These are phyloP conservation scores for Linanthus parryae DNA, from an alignment of 148 eudicot species.

Conservation along the genomic window DNA sequence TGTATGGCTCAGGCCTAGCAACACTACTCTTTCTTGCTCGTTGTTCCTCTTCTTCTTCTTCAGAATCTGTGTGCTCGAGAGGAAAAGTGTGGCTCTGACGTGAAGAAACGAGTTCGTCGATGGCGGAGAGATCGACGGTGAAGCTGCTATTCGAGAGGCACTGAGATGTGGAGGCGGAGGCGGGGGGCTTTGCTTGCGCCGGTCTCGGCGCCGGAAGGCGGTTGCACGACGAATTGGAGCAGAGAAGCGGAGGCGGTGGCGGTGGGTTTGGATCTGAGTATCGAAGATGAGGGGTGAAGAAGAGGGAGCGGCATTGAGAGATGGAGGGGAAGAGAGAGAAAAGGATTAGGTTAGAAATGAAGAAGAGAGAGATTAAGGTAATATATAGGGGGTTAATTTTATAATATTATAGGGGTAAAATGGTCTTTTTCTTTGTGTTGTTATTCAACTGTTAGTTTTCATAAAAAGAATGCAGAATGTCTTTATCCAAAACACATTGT, in stretches of 20 bases:
- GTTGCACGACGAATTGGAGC: neutral
- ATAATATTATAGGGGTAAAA: no score
- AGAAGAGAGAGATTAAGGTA: no score
- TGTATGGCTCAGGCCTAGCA: slow-evolving; percentile 24
- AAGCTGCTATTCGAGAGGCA: slow-evolving; percentile 78
- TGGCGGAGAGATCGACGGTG: slow-evolving; percentile 53
- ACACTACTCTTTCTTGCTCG: neutral
- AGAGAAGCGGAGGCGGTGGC: neutral
- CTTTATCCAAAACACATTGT: no score
- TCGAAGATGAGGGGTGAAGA: no score
- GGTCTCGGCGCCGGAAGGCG: slow-evolving; percentile 8
- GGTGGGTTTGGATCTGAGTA: no score
- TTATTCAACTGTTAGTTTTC: no score
- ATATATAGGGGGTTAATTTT: no score
- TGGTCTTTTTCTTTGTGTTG: no score
- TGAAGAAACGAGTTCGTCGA: slow-evolving; percentile 42
- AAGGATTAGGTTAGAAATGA: no score
- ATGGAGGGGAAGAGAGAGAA: no score
- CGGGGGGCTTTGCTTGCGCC: slow-evolving; percentile 6
- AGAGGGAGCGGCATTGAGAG: no score
- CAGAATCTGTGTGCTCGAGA: neutral
- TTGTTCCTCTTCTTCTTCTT: slow-evolving; percentile 17
- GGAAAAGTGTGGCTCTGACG: slow-evolving; percentile 1
- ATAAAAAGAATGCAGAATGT: no score
- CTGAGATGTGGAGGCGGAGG: slow-evolving; percentile 9